Base-by-base conservation (phyloP, 176 grass and related monocot species). In the Elaeis guineensis region DNA sequence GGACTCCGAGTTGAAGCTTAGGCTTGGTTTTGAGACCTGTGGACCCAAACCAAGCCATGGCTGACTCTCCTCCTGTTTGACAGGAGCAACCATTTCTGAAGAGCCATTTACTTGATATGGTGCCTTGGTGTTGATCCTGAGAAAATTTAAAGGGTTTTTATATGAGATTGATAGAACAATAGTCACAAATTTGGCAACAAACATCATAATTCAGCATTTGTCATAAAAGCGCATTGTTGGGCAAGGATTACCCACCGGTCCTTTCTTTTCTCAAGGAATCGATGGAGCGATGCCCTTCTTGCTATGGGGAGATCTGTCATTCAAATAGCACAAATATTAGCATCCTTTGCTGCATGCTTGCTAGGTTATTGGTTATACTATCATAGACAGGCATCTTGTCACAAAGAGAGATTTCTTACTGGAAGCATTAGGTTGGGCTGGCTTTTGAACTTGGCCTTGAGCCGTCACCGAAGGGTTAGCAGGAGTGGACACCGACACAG, bases 211-310 rank as follows among this genome's bases (percentile, higher is more conserved):
- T 44, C 9, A 44, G 2, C 35, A 62, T 39, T 17, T 19, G 6
- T 63, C 5, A 39, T 4, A 12, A 0, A 0, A 21, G 30, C 25
- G 44, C 48, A 48, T 17, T 15, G 9, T 16, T 5, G 5, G 6
- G 19, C 25, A 4, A 54, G 51, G 5, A 68, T 52, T 69, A 71
- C 50, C 17, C 79, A 98, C 94, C 94, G 78, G 49, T 98, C 84
- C 77, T 98, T 98, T 86, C 94, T 92, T 76, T 98, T 98, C 81
- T 98, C 94, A 23, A 98, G 76, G 69, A 98, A 98, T 22, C 94
- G 78, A 50, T 92, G 88, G 63, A 98, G 94, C 6, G 94, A 98
- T 0, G 77, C 88, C 79, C 89, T 93, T 76, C 88, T 85, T 25
- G 85, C 82, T 67, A 98, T 92, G 28, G 94, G 88, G 75, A 98